phyloP scores from a whole-genome alignment of 1,284 basidiomycete genomes.

The Malassezia brasiliensis region DNA sequence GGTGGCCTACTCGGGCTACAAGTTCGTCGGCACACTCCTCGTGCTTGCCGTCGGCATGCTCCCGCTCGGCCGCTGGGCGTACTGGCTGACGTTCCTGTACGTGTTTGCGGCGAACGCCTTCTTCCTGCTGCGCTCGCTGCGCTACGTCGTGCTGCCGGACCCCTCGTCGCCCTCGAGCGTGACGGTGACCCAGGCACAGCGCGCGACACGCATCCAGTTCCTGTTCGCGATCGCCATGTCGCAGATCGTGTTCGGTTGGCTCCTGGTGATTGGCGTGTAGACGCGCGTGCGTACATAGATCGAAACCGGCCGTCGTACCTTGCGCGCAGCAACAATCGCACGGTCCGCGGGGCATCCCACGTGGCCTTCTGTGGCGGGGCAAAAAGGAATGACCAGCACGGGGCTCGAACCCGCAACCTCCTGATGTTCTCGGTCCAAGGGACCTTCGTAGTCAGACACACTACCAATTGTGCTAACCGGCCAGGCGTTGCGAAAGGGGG shows the following conservation, averaged over 20 bases:
- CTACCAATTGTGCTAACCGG: constrained; percentile 25
- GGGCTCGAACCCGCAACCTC: constrained; percentile 24
- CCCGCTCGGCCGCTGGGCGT: constrained; percentile 55
- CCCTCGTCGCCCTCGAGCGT: constrained; percentile 51
- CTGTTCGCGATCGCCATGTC: constrained; percentile 63
- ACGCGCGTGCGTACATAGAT: too few relatives aligned
- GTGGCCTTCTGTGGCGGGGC: background rate
- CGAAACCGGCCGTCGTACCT: too few relatives aligned
- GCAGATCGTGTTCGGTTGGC: constrained; percentile 55
- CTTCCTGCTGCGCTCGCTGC: constrained; percentile 83
- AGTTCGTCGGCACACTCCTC: constrained; percentile 61
- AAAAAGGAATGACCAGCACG: constrained; percentile 19
- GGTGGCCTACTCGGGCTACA: constrained; percentile 78
- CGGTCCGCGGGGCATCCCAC: too few relatives aligned
- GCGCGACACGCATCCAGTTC: constrained; percentile 71
- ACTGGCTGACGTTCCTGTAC: constrained; percentile 68
- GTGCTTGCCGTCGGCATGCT: constrained; percentile 33
- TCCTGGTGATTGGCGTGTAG: constrained; percentile 37
- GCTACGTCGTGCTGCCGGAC: constrained; percentile 75
- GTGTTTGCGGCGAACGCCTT: constrained; percentile 80
- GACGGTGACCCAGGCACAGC: constrained; percentile 68
- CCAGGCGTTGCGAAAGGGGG: background rate
- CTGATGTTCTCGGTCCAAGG: constrained; percentile 8
- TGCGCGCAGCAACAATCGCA: too few relatives aligned
- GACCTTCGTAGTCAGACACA: constrained; percentile 22